Conservation (phyloP, 192 early-diverging fungal species). For the Podochytrium sp. region DNA sequence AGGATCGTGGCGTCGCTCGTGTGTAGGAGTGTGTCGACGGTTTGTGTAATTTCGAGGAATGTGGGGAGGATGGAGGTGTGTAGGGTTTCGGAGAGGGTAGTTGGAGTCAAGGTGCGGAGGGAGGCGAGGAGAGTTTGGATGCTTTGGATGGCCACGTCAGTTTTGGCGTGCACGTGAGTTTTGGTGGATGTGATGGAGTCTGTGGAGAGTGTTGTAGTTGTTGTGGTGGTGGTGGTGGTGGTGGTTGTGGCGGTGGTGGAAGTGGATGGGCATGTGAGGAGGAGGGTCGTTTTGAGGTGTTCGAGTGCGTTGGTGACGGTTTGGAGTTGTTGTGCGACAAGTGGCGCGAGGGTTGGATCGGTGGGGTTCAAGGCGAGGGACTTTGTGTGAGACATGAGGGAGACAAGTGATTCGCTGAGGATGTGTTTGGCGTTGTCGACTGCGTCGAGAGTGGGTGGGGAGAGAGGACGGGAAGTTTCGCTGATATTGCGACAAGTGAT, state of each 20-base stretch:
- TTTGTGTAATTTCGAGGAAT: neutral
- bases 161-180: neutral
- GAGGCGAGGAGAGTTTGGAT: slow-evolving; percentile 1
- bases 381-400: slow-evolving; percentile 8
- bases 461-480: neutral
- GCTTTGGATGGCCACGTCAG: neutral
- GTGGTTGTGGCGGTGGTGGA: neutral
- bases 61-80: neutral
- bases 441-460: neutral
- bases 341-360: neutral
- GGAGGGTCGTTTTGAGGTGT: too few relatives aligned
- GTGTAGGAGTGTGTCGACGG: neutral
- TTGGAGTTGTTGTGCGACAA: slow-evolving; percentile 1
- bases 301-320: neutral
- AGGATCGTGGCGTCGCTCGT: neutral
- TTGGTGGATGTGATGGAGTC: neutral
- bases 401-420: neutral
- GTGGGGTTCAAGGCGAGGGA: neutral
- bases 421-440: neutral
- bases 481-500: slow-evolving; percentile 13
- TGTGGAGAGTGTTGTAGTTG: neutral
- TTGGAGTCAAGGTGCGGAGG: neutral
- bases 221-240: neutral
- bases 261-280: neutral
- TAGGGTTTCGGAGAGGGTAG: neutral